phyloP scores from a whole-genome alignment of 2,329 filamentous ascomycete species.

The Sporothrix brasiliensis region DNA sequence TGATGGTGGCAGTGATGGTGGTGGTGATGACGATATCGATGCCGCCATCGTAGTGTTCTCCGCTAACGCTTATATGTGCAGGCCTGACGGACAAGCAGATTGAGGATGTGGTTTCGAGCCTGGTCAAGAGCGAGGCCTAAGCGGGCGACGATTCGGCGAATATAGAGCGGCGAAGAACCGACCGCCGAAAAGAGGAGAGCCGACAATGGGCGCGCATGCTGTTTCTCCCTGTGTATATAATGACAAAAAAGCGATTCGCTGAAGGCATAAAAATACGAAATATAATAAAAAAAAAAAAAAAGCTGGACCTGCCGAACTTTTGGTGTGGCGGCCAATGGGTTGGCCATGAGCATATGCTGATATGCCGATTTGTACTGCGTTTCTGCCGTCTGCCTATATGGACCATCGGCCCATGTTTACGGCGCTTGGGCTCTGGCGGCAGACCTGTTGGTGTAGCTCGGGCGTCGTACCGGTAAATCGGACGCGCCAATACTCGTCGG shows the following conservation, averaged over 20 bases:
- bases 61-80: slow-evolving; percentile 11
- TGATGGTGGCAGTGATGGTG: neutral
- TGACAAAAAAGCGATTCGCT: slow-evolving; percentile 9
- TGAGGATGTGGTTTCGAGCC: slow-evolving; percentile 58
- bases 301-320: neutral
- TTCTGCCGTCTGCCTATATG: neutral
- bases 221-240: slow-evolving; percentile 22
- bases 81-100: slow-evolving; percentile 63
- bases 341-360: neutral
- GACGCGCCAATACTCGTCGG: neutral
- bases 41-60: neutral
- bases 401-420: neutral
- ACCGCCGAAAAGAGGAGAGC: neutral
- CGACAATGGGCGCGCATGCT: neutral
- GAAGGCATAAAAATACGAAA: slow-evolving; percentile 6
- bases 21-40: neutral
- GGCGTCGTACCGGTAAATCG: neutral
- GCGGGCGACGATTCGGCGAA: neutral
- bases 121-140: slow-evolving; percentile 52
- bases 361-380: neutral
- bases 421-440: neutral
- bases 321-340: too few relatives aligned
- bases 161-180: neutral
- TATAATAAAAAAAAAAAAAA: neutral
- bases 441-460: neutral